Evolutionary conservation across 164 flowering plant genomes (phyloP).

Genomic region (Annona squamosa): DNA sequence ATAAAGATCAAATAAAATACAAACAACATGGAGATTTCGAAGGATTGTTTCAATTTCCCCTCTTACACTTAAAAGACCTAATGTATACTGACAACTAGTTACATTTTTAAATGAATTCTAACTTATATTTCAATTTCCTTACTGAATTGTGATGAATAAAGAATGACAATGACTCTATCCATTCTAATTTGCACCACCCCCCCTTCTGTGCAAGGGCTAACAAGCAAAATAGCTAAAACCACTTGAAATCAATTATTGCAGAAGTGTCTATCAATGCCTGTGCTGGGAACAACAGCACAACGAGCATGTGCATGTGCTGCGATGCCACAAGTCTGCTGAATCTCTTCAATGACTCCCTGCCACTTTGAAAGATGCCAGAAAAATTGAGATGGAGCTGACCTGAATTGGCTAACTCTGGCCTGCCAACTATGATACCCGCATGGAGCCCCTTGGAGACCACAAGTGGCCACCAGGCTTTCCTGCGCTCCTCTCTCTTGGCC

Average conservation of each 20-base stretch:
- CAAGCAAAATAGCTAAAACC: neutral
- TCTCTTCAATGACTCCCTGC: constrained; percentile 56
- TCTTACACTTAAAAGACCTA: neutral
- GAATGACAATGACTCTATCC: neutral
- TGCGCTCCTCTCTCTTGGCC: constrained; percentile 47
- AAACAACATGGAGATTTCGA: no score
- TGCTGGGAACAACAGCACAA: constrained; percentile 63
- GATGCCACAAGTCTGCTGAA: constrained; percentile 67
- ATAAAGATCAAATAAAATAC: no score
- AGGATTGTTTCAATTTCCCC: no score
- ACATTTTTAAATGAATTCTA: neutral
- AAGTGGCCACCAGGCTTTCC: constrained; percentile 70
- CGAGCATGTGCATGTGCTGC: constrained; percentile 57
- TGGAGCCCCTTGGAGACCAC: constrained; percentile 26
- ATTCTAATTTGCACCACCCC: neutral
- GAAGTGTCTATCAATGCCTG: constrained; percentile 18
- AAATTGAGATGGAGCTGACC: constrained; percentile 34
- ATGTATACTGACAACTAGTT: neutral
- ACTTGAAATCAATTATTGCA: neutral
- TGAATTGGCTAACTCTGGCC: constrained; percentile 11
- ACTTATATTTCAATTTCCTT: neutral
- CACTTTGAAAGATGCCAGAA: constrained; percentile 38
- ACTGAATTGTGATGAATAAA: neutral
- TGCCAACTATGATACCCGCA: constrained; percentile 5
- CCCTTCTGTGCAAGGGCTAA: neutral